phyloP scores from a whole-genome alignment of 2,329 filamentous ascomycete genomes.

The Arthrobotrys entomopaga region DNA sequence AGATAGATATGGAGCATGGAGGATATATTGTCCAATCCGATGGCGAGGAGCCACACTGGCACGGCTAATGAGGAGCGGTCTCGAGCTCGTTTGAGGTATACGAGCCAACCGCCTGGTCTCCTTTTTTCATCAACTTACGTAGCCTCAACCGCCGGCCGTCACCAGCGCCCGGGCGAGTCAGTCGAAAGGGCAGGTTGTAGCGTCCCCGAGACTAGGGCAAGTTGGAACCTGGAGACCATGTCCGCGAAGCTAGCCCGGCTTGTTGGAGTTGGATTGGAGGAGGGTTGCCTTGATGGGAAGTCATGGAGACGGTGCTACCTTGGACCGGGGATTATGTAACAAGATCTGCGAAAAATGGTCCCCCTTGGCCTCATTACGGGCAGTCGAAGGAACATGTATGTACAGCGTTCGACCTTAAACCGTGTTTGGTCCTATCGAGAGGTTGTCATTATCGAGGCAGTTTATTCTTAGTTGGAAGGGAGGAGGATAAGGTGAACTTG shows the following conservation, averaged over 20 bases:
- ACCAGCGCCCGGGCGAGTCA: slow-evolving; percentile 1
- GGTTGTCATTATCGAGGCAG: too few species aligned
- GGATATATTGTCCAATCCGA: slow-evolving; percentile 21
- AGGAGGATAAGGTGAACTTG: too few species aligned
- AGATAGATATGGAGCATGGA: not conserved
- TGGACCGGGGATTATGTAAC: slow-evolving; percentile 30
- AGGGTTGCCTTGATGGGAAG: too few species aligned
- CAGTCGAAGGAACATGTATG: not conserved
- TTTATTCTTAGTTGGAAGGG: too few species aligned
- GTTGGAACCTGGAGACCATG: not conserved
- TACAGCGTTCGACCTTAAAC: too few species aligned
- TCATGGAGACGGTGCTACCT: too few species aligned
- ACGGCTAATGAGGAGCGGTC: slow-evolving; percentile 31
- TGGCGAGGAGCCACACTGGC: slow-evolving; percentile 36
- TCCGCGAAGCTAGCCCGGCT: not conserved
- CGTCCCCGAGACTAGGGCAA: too few species aligned
- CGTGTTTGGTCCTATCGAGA: too few species aligned
- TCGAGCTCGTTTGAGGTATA: slow-evolving; percentile 39
- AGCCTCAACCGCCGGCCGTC: slow-evolving; percentile 16
- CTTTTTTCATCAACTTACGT: slow-evolving; percentile 33
- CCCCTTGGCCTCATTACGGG: slow-evolving; percentile 30
- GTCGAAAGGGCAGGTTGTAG: slow-evolving; percentile 23
- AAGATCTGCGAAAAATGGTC: slow-evolving; percentile 23
- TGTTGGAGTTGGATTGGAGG: not conserved
- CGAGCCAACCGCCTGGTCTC: slow-evolving; percentile 34